These are phyloP conservation scores for Karstenula rhodostoma DNA, from an alignment of 2,329 filamentous ascomycete species.

Conservation along the genomic window DNA sequence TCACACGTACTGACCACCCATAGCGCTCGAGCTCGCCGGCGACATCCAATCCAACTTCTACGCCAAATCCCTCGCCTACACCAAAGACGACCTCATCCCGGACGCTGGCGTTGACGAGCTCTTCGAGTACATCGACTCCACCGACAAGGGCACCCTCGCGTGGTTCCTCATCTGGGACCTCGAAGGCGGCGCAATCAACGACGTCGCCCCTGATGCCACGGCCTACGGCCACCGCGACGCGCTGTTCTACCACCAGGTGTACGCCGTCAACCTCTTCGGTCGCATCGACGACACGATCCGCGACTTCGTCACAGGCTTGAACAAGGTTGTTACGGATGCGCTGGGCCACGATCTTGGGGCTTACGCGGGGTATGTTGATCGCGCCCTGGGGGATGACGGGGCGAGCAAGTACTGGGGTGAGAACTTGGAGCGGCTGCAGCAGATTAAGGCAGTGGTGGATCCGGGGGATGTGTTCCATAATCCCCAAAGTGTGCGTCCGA, in stretches of 20 bases:
- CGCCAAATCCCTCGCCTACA: constrained; percentile 46
- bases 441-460: constrained; percentile 52
- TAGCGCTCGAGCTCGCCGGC: constrained; percentile 38
- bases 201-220: constrained; percentile 41
- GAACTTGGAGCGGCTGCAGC: constrained; percentile 45
- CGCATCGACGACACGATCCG: constrained; percentile 46
- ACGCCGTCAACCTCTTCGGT: constrained; percentile 46
- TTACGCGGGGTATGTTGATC: constrained; percentile 64
- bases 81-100: constrained; percentile 39
- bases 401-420: constrained; percentile 57
- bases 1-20: background rate
- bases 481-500: constrained; percentile 40
- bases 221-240: constrained; percentile 45
- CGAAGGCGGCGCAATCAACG: constrained; percentile 44
- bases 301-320: constrained; percentile 52
- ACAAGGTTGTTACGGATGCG: constrained; percentile 45
- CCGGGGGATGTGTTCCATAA: constrained; percentile 49
- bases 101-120: constrained; percentile 41
- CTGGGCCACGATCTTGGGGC: constrained; percentile 51
- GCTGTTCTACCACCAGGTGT: constrained; percentile 48
- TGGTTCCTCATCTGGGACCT: constrained; percentile 49
- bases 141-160: constrained; percentile 42
- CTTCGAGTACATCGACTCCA: constrained; percentile 41
- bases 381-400: constrained; percentile 53
- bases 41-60: constrained; percentile 45